phyloP scores from a whole-genome alignment of 371 early-diverging fungal genomes.

The Mortierella sp. region DNA sequence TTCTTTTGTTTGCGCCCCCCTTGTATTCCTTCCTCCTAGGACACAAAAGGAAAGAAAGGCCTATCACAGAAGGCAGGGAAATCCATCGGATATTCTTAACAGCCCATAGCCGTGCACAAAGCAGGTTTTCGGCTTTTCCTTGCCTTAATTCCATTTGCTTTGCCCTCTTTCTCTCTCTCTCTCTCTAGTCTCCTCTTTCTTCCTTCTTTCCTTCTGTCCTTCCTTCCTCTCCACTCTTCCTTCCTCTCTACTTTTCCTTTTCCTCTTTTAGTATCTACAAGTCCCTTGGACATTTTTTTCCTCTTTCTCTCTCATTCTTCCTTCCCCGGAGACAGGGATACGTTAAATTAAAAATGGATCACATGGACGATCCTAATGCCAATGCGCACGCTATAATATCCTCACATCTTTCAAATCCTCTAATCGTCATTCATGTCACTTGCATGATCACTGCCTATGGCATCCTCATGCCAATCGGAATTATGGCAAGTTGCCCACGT shows the following conservation, averaged over 20 bases:
- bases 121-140: not conserved
- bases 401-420: constrained; percentile 35
- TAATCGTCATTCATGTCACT: constrained; percentile 53
- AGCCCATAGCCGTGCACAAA: not conserved
- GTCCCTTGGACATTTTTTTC: not conserved
- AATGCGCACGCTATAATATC: constrained; percentile 31
- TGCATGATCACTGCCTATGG: constrained; percentile 52
- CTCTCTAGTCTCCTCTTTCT: not conserved
- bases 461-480: constrained; percentile 44
- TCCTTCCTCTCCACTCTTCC: not conserved
- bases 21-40: too few species aligned
- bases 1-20: too few species aligned
- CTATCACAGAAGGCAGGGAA: too few species aligned
- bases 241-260: not conserved
- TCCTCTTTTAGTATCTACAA: too few species aligned
- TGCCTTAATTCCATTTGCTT: not conserved
- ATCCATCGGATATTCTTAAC: constrained; percentile 4
- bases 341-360: constrained; percentile 21
- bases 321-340: not conserved
- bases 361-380: constrained; percentile 41
- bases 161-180: not conserved
- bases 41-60: too few species aligned
- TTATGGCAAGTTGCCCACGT: constrained; percentile 32
- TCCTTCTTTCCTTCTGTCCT: not conserved
- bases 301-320: not conserved